A percentile compares a stretch with the other conserved stretches of the same genome.
These are phyloP conservation scores for Mycena metata DNA, from an alignment of 768 basidiomycete species.

Conservation along the genomic window DNA sequence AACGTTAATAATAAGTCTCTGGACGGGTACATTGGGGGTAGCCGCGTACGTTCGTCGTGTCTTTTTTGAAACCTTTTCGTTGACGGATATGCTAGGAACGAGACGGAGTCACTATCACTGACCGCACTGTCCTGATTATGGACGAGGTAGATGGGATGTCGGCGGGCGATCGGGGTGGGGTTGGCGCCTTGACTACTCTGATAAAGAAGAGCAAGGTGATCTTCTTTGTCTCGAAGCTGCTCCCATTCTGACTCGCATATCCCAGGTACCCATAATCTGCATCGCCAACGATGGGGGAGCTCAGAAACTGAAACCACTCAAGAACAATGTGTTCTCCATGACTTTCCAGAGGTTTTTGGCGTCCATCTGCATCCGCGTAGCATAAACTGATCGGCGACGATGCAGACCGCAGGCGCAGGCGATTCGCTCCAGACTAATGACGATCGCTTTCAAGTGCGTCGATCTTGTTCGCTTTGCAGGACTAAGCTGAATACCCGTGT, in stretches of 20 bases:
- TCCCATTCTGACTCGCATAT: not conserved
- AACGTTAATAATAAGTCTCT: slow-evolving; percentile 92
- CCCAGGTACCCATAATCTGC: slow-evolving; percentile 94
- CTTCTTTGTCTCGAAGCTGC: slow-evolving; percentile 19
- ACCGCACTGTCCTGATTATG: slow-evolving; percentile 93
- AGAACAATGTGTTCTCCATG: slow-evolving; percentile 78
- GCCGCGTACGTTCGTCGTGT: slow-evolving; percentile 53
- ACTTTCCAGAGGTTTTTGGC: slow-evolving; percentile 78
- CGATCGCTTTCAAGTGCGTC: slow-evolving; percentile 89
- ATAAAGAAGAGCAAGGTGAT: slow-evolving; percentile 92
- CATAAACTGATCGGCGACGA: not conserved
- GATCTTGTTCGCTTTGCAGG: not conserved
- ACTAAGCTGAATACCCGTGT: slow-evolving; percentile 1
- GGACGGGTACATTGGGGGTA: slow-evolving; percentile 84
- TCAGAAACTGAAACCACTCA: slow-evolving; percentile 93
- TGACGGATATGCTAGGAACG: slow-evolving; percentile 55
- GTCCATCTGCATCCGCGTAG: not conserved
- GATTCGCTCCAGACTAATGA: slow-evolving; percentile 89
- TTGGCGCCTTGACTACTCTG: slow-evolving; percentile 90
- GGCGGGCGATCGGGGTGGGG: slow-evolving; percentile 95
- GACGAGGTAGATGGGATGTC: slow-evolving; percentile 99
- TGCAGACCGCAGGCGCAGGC: slow-evolving; percentile 80
- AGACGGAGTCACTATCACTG: slow-evolving; percentile 83
- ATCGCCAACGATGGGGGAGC: slow-evolving; percentile 92
- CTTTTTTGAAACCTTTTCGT: not conserved